These are phyloP conservation scores for Spongospora subterranea DNA, from an alignment of 208 protist species.

Conservation along the genomic window DNA sequence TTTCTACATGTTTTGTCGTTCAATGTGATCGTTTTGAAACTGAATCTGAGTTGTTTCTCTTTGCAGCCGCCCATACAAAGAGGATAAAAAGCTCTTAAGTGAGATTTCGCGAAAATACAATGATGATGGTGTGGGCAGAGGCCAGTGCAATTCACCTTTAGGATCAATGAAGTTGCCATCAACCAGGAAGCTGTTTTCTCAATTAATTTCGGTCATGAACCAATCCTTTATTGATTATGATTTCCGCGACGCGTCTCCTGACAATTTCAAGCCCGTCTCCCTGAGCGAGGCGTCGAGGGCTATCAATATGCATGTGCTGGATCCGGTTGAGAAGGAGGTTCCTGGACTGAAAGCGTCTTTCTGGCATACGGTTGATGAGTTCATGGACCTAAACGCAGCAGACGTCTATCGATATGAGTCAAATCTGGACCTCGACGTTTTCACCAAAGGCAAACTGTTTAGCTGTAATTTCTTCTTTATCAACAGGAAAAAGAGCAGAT, in stretches of 20 bases:
- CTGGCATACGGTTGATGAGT: conserved; percentile 37
- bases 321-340: conserved; percentile 15
- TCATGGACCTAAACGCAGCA: not conserved
- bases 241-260: conserved; percentile 7
- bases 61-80: conserved; percentile 28
- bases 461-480: conserved; percentile 55
- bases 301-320: conserved; percentile 40
- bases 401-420: conserved; percentile 22
- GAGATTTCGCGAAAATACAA: not conserved
- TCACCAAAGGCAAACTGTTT: conserved; percentile 49
- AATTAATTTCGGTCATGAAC: conserved; percentile 41
- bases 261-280: conserved; percentile 29
- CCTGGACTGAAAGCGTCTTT: not conserved
- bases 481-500: conserved; percentile 38
- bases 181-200: conserved; percentile 17
- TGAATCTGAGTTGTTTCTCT: not conserved
- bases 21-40: not conserved
- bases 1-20: not conserved
- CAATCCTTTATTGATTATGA: conserved; percentile 56
- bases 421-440: conserved; percentile 10
- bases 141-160: not conserved
- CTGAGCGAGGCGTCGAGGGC: not conserved
- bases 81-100: not conserved
- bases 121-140: not conserved
- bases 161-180: conserved; percentile 12